Evolutionary conservation across 75 land plant genomes (phyloP).

Genomic region (Pseudotsuga menziesii): DNA sequence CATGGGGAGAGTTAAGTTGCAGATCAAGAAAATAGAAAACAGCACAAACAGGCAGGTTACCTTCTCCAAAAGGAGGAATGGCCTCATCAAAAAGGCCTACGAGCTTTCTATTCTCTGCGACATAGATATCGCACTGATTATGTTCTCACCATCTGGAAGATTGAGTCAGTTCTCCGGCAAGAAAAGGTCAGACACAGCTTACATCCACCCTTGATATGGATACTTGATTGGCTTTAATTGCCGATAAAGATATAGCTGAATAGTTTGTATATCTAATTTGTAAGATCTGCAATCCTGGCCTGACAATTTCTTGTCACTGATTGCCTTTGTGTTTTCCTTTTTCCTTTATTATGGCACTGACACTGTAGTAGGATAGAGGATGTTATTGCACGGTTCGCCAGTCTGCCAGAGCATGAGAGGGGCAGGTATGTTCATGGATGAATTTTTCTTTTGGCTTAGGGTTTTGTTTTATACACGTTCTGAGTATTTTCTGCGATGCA

Average conservation of each 20-base stretch:
- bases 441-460: neutral
- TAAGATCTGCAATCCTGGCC: too few species aligned
- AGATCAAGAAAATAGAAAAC: slow-evolving; percentile 65
- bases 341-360: too few species aligned
- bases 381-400: slow-evolving; percentile 35
- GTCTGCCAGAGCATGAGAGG: slow-evolving; percentile 41
- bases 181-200: slow-evolving; percentile 26
- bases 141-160: slow-evolving; percentile 58
- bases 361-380: slow-evolving; percentile 37
- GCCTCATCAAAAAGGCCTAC: slow-evolving; percentile 65
- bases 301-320: too few species aligned
- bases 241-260: too few species aligned
- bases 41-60: slow-evolving; percentile 53
- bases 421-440: slow-evolving; percentile 19
- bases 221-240: too few species aligned
- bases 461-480: too few species aligned
- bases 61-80: slow-evolving; percentile 59
- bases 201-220: too few species aligned
- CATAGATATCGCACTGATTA: slow-evolving; percentile 56
- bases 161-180: slow-evolving; percentile 51
- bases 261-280: too few species aligned
- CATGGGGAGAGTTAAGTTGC: slow-evolving; percentile 59
- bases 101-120: slow-evolving; percentile 69
- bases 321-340: too few species aligned
- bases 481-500: too few species aligned